Conservation (phyloP, 805 yeast species). For the Zygosaccharomyces pseudorouxii region DNA sequence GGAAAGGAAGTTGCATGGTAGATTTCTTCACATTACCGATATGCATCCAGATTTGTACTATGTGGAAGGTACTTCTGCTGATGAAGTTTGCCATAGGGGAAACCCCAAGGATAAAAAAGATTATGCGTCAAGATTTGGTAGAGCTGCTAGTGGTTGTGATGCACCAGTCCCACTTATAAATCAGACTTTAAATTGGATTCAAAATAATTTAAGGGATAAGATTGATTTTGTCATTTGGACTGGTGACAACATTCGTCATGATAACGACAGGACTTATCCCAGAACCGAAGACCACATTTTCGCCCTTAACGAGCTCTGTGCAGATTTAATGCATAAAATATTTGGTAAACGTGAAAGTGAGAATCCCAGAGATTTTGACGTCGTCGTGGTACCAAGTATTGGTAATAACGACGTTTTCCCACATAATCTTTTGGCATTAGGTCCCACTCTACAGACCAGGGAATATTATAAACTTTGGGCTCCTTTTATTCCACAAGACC, state of each 20-base stretch:
- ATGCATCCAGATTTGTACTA: slow-evolving; percentile 78
- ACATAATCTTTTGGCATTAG: slow-evolving; percentile 78
- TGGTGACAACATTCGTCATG: slow-evolving; percentile 84
- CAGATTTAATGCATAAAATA: slow-evolving; percentile 46
- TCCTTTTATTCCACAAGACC: slow-evolving; percentile 68
- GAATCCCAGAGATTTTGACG: slow-evolving; percentile 44
- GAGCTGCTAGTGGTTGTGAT: slow-evolving; percentile 74
- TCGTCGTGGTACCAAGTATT: slow-evolving; percentile 59
- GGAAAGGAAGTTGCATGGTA: slow-evolving; percentile 49
- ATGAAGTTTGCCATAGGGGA: slow-evolving; percentile 51
- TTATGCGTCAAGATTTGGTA: slow-evolving; percentile 64
- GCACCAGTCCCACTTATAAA: slow-evolving; percentile 59
- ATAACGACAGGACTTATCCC: slow-evolving; percentile 69
- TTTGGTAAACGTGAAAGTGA: slow-evolving; percentile 46
- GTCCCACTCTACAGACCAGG: slow-evolving; percentile 84
- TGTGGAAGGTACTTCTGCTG: slow-evolving; percentile 46
- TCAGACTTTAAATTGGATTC: slow-evolving; percentile 63
- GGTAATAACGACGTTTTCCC: slow-evolving; percentile 91
- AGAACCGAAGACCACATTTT: slow-evolving; percentile 70
- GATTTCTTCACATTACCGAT: slow-evolving; percentile 83
- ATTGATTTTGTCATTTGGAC: slow-evolving; percentile 89
- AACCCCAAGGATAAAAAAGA: slow-evolving; percentile 34
- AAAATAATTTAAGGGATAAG: slow-evolving; percentile 59
- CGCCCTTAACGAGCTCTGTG: slow-evolving; percentile 57
- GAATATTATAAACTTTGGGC: slow-evolving; percentile 73